Evolutionary conservation across 352 stramenopile species (phyloP), one percentile per base, ranked within the genome.

Genomic region (Pythium brachiatum): DNA sequence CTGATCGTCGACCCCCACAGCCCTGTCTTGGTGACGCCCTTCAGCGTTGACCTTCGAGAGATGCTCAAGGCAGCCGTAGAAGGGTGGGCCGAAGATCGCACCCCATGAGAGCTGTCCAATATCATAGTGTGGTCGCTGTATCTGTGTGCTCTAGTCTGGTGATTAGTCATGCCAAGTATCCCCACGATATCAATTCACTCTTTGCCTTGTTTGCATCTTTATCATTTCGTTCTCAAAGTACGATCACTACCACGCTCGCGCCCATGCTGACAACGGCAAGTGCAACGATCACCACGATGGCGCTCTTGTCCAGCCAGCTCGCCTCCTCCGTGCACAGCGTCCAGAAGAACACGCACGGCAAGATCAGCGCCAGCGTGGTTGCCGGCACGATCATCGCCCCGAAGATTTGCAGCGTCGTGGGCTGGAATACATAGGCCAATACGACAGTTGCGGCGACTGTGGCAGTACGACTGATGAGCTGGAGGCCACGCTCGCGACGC

Each of bases 301-400:
- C 76, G 13, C 75, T 20, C 46, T 75, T 78, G 57, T 89, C 76
- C 18, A 68, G 63, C 16, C 63, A 56, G 0, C 73, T 74, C 23
- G 78, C 79, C 23, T 90, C 81, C n/a, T 89, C 83, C 18, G 69
- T 53, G 62, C 81, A 92, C 41, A 92, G 52, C 50, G 73, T 73
- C 78, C 72, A 90, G 66, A 89, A 88, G 59, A 90, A 92, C 27
- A 86, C 61, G 18, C 68, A 76, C 6, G 83, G 83, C n/a, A 92
- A 56, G 29, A 92, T 72, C 18, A 89, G 64, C 48, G 81, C 70
- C 38, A 92, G 60, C 31, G 83, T 72, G 36, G 77, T 83, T 25
- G 72, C 75, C 8, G 81, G 83, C 4, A 92, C 57, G 59, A 92
- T 68, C 74, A 87, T 83, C 59, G 70, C 83, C 29, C 69, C 76